These are phyloP conservation scores for Citrus mangshanensis DNA, from an alignment of 345 rosid genomes.

Conservation along the genomic window DNA sequence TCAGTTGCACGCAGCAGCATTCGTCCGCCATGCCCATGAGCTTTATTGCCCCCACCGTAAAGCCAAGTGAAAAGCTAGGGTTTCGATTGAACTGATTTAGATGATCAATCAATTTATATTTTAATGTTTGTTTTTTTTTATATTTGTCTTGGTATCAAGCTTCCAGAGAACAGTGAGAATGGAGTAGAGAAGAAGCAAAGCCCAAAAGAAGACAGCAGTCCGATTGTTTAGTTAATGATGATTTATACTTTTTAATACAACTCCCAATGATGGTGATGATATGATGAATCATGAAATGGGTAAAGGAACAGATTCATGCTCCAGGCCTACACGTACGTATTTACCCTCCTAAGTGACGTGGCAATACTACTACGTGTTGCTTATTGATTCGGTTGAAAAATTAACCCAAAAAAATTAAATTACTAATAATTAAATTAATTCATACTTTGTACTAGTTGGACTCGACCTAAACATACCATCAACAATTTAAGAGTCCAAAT, in stretches of 20 bases:
- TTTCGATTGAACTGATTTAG: neutral
- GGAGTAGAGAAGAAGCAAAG: neutral
- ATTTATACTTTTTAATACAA: neutral
- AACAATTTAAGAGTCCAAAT: too few relatives aligned
- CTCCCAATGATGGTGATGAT: neutral
- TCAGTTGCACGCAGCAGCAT: constrained; percentile 55
- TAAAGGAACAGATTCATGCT: too few relatives aligned
- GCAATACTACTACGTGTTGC: too few relatives aligned
- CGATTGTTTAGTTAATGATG: neutral
- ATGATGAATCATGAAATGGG: too few relatives aligned
- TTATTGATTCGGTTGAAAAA: too few relatives aligned
- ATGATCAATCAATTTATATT: neutral
- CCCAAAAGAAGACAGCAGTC: neutral
- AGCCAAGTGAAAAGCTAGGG: neutral
- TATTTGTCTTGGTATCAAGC: neutral
- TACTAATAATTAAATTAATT: too few relatives aligned
- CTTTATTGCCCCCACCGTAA: neutral
- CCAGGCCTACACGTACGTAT: too few relatives aligned
- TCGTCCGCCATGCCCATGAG: constrained; percentile 26
- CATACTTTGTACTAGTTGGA: too few relatives aligned
- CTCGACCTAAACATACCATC: fast-evolving
- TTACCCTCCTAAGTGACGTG: too few relatives aligned
- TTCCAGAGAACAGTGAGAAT: neutral
- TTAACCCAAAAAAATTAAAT: too few relatives aligned
- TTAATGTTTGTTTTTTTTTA: neutral